Conservation (phyloP, 164 flowering plant genomes). For the Liriodendron chinense region DNA sequence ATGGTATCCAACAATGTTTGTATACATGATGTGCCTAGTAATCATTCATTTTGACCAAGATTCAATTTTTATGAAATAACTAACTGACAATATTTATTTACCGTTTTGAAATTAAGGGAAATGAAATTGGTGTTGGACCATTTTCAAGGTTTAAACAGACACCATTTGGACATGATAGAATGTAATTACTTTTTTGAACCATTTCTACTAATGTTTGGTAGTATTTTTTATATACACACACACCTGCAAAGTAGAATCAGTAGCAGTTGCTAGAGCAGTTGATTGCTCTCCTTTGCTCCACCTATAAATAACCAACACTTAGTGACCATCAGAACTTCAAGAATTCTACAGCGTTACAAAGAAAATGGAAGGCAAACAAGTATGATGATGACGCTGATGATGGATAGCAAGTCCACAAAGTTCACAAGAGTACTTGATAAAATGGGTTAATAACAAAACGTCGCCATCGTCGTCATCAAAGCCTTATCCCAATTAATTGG, state of each 20-base stretch:
- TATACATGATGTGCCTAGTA: too few species aligned
- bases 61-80: too few species aligned
- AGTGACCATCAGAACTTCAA: background rate
- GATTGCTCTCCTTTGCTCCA: slow-evolving; percentile 98
- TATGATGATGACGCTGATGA: background rate
- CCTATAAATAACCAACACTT: slow-evolving; percentile 34
- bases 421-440: too few species aligned
- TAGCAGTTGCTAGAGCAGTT: slow-evolving; percentile 81
- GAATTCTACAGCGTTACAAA: background rate
- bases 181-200: too few species aligned
- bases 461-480: too few species aligned
- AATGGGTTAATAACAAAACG: too few species aligned
- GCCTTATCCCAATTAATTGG: too few species aligned
- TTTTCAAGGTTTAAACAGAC: background rate
- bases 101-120: background rate
- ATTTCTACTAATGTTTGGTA: background rate
- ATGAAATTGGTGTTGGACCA: background rate
- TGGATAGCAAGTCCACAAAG: too few species aligned
- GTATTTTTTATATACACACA: background rate
- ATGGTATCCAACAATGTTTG: too few species aligned
- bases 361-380: background rate
- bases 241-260: slow-evolving; percentile 68
- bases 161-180: too few species aligned
- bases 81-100: too few species aligned
- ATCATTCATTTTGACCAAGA: too few species aligned